A percentile compares a stretch with the other conserved stretches of the same genome.
phyloP scores from a whole-genome alignment of 768 basidiomycete genomes.

The Podaxis rugospora region DNA sequence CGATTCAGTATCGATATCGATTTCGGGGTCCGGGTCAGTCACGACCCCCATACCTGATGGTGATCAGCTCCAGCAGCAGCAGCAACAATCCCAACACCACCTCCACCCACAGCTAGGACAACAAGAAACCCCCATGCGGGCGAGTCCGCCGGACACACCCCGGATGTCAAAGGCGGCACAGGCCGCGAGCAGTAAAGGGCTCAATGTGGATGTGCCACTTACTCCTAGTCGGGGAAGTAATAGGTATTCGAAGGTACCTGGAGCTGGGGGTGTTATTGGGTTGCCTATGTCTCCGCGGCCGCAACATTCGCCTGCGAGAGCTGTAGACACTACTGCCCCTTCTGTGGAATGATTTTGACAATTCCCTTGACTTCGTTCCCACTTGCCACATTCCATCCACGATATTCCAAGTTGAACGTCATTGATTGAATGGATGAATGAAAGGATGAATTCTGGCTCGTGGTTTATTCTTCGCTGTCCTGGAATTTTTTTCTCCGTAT shows the following conservation, averaged over 20 bases:
- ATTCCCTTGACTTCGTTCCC: conserved; percentile 8
- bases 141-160: conserved; percentile 38
- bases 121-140: conserved; percentile 24
- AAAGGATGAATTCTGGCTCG: not conserved
- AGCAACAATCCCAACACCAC: not conserved
- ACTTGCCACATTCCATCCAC: not conserved
- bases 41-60: conserved; percentile 28
- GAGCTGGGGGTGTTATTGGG: conserved; percentile 31
- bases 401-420: not conserved
- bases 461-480: conserved; percentile 1
- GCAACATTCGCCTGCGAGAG: conserved; percentile 33
- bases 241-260: conserved; percentile 51
- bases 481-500: conserved; percentile 16
- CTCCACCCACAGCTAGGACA: not conserved
- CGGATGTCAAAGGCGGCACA: conserved; percentile 50
- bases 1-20: conserved; percentile 37
- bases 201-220: conserved; percentile 54
- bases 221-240: conserved; percentile 46
- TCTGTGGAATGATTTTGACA: conserved; percentile 17
- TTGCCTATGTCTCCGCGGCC: conserved; percentile 56
- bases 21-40: conserved; percentile 9
- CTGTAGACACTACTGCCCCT: conserved; percentile 18
- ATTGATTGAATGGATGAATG: not conserved
- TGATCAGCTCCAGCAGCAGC: conserved; percentile 19
- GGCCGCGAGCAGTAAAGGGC: conserved; percentile 64